Percentiles rank a stretch among this genome's conserved stretches.
Evolutionary conservation across 2,329 filamentous ascomycete species (phyloP).

Genomic region (Balansia obtecta): DNA sequence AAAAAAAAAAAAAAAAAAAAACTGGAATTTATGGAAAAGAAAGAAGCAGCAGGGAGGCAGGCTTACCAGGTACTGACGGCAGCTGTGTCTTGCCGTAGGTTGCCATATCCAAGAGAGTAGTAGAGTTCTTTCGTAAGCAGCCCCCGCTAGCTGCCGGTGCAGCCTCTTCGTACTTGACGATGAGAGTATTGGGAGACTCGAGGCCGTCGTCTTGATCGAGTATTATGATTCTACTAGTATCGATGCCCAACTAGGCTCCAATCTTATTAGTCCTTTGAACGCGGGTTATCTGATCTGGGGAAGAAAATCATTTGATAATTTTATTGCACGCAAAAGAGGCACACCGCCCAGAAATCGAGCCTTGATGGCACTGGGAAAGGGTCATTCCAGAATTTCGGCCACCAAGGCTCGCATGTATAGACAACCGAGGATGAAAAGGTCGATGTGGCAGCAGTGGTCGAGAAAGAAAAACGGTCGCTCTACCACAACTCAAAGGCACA

Average conservation of each 20-base stretch:
- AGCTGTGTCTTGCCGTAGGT: constrained; percentile 65
- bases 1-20: neutral
- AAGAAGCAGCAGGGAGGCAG: no score
- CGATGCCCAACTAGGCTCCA: constrained; percentile 33
- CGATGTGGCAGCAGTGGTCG: neutral
- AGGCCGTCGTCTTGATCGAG: constrained; percentile 41
- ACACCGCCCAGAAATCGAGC: no score
- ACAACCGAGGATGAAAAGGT: neutral
- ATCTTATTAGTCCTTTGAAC: neutral
- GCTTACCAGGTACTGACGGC: constrained; percentile 73
- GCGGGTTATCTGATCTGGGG: no score
- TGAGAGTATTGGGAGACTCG: constrained; percentile 44
- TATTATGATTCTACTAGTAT: constrained; percentile 43
- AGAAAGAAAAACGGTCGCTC: neutral
- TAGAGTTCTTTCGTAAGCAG: constrained; percentile 43
- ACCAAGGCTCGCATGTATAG: neutral
- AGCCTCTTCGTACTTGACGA: constrained; percentile 44
- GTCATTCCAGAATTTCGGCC: no score
- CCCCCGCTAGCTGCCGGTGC: constrained; percentile 39
- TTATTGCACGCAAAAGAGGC: no score
- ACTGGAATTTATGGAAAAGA: no score
- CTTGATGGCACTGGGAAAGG: no score
- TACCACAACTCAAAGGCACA: neutral
- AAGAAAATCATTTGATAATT: no score
- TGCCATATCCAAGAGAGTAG: constrained; percentile 29